A percentile compares a stretch with the other conserved stretches of the same genome.
Conservation (phyloP, 805 yeast species). For the Debaryomyces prosopidis region DNA sequence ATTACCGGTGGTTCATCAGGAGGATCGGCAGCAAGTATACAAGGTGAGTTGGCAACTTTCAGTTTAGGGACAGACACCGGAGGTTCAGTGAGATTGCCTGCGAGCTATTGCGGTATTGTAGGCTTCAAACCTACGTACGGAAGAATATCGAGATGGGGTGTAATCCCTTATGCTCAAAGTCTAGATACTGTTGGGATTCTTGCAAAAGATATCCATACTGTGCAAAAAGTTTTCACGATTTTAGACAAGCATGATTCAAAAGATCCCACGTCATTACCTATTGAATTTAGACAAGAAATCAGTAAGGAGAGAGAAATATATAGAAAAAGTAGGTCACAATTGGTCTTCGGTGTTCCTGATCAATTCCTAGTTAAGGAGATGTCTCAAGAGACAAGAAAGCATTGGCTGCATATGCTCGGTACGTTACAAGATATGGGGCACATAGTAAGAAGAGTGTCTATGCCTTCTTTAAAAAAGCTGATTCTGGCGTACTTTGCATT, state of each 20-base stretch:
- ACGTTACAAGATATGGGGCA: constrained; percentile 49
- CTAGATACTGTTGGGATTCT: constrained; percentile 92
- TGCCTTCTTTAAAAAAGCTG: constrained; percentile 67
- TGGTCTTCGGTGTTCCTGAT: constrained; percentile 69
- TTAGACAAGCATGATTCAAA: constrained; percentile 64
- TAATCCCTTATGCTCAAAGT: constrained; percentile 89
- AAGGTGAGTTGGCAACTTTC: constrained; percentile 66
- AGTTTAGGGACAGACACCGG: constrained; percentile 97
- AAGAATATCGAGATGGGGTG: constrained; percentile 87
- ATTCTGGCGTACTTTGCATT: constrained; percentile 84
- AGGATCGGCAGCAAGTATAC: constrained; percentile 92
- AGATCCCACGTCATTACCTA: constrained; percentile 74
- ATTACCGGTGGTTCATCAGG: constrained; percentile 92
- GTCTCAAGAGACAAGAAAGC: constrained; percentile 42
- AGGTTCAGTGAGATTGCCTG: constrained; percentile 92
- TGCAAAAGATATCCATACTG: constrained; percentile 45
- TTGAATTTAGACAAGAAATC: constrained; percentile 30
- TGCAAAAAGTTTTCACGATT: constrained; percentile 51
- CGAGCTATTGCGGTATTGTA: constrained; percentile 75
- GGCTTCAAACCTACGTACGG: constrained; percentile 97
- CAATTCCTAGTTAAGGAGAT: constrained; percentile 65
- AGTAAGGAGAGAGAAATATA: not conserved
- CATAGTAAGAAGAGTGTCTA: constrained; percentile 59
- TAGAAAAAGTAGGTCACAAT: constrained; percentile 8
- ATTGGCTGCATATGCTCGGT: constrained; percentile 49